A percentile compares a stretch with the other conserved stretches of the same genome.
Evolutionary conservation across 495 filamentous ascomycete genomes (phyloP).

Genomic region (Neurospora intermedia): DNA sequence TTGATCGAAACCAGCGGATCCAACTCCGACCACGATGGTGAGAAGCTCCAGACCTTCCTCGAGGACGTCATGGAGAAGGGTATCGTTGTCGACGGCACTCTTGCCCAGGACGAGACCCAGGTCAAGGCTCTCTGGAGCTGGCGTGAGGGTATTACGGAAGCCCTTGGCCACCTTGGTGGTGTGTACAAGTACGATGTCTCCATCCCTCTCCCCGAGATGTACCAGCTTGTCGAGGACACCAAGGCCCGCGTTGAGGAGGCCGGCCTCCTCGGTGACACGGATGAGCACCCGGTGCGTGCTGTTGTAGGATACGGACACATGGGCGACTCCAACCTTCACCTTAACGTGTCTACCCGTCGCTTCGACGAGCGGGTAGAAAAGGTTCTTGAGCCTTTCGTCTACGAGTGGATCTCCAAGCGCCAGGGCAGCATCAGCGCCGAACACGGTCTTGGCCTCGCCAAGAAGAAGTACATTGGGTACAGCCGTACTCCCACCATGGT

Average conservation of each 20-base stretch:
- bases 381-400: conserved; percentile 85
- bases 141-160: conserved; percentile 87
- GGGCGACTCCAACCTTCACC: conserved; percentile 89
- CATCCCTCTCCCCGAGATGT: conserved; percentile 80
- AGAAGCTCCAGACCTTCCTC: conserved; percentile 77
- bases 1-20: conserved; percentile 92
- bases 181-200: conserved; percentile 98
- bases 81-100: conserved; percentile 74
- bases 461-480: conserved; percentile 90
- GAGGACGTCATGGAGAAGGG: conserved; percentile 79
- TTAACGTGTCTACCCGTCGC: conserved; percentile 71
- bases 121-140: conserved; percentile 77
- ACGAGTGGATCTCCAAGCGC: conserved; percentile 84
- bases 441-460: conserved; percentile 86
- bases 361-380: conserved; percentile 87
- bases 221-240: conserved; percentile 77
- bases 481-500: conserved; percentile 80
- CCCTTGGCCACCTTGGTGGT: conserved; percentile 79
- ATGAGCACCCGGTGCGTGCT: conserved; percentile 69
- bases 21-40: conserved; percentile 83
- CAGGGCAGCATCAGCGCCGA: conserved; percentile 93
- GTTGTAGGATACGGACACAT: conserved; percentile 97
- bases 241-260: conserved; percentile 55
- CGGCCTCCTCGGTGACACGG: conserved; percentile 68
- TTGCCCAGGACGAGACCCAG: conserved; percentile 90